Conservation (phyloP, 2,329 filamentous ascomycete species). For the Zymoseptoria ardabiliae region DNA sequence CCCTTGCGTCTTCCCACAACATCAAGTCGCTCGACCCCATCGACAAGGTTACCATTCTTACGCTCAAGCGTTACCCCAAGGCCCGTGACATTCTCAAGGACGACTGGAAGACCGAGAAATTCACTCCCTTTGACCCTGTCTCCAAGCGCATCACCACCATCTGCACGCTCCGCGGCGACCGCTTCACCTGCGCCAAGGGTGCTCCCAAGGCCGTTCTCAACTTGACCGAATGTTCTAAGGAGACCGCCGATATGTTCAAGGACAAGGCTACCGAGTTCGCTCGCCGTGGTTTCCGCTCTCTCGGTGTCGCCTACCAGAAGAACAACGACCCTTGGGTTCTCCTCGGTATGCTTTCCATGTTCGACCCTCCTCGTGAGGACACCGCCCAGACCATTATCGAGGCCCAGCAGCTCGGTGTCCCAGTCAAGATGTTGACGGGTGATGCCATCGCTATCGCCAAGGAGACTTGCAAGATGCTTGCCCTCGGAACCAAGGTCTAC, state of each 20-base stretch:
- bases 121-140: conserved; percentile 70
- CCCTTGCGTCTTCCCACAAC: conserved; percentile 70
- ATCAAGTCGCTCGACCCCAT: conserved; percentile 72
- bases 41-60: conserved; percentile 71
- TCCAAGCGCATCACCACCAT: conserved; percentile 71
- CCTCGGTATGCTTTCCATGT: conserved; percentile 71
- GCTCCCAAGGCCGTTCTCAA: conserved; percentile 68
- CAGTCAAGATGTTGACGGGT: conserved; percentile 76
- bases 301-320: conserved; percentile 72
- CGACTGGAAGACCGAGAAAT: conserved; percentile 71
- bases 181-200: conserved; percentile 68
- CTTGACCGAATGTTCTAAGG: conserved; percentile 59
- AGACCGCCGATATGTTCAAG: conserved; percentile 60
- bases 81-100: conserved; percentile 67
- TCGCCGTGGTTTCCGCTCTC: conserved; percentile 70
- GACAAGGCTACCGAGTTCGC: conserved; percentile 69
- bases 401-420: conserved; percentile 67
- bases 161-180: conserved; percentile 61
- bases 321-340: conserved; percentile 67
- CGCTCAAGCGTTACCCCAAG: conserved; percentile 68
- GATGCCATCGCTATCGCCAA: conserved; percentile 73
- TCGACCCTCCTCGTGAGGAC: conserved; percentile 71
- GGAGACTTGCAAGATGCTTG: conserved; percentile 76
- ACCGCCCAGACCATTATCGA: conserved; percentile 72
- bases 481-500: conserved; percentile 72